phyloP scores from a whole-genome alignment of 2,329 filamentous ascomycete species.

The Neofusicoccum umdonicola region DNA sequence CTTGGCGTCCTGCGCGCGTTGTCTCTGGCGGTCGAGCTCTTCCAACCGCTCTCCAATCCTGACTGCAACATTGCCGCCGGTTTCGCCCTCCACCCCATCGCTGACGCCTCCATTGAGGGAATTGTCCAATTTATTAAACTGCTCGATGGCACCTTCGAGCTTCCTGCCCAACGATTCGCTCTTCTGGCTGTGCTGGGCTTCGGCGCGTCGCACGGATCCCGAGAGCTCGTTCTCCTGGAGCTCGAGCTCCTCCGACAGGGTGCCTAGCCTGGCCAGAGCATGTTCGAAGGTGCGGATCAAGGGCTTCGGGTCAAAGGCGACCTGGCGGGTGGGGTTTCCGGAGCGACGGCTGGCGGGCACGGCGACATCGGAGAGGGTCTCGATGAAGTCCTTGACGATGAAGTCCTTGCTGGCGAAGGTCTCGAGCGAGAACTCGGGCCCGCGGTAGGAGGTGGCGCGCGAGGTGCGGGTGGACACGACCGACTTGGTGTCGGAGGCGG shows the following conservation, averaged over 20 bases:
- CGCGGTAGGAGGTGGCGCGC: conserved; percentile 52
- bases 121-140: conserved; percentile 85
- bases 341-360: conserved; percentile 79
- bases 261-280: conserved; percentile 66
- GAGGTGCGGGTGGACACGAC: conserved; percentile 41
- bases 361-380: conserved; percentile 82
- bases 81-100: conserved; percentile 53
- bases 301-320: conserved; percentile 89
- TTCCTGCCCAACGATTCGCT: conserved; percentile 83
- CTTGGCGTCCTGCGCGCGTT: conserved; percentile 85
- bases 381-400: conserved; percentile 96
- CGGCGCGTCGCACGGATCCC: conserved; percentile 84
- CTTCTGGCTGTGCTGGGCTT: conserved; percentile 88
- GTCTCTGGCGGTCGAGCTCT: conserved; percentile 87
- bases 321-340: conserved; percentile 42
- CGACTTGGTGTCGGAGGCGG: conserved; percentile 42
- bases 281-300: conserved; percentile 92
- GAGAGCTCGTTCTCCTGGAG: conserved; percentile 86
- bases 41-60: conserved; percentile 93
- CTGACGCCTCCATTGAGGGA: conserved; percentile 65
- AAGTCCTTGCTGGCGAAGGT: conserved; percentile 73
- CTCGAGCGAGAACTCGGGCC: conserved; percentile 80
- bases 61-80: conserved; percentile 83
- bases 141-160: conserved; percentile 85
- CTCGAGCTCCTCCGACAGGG: conserved; percentile 79